Base-by-base conservation (phyloP, 2,329 filamentous ascomycete genomes). In the Colletotrichum sp. region DNA sequence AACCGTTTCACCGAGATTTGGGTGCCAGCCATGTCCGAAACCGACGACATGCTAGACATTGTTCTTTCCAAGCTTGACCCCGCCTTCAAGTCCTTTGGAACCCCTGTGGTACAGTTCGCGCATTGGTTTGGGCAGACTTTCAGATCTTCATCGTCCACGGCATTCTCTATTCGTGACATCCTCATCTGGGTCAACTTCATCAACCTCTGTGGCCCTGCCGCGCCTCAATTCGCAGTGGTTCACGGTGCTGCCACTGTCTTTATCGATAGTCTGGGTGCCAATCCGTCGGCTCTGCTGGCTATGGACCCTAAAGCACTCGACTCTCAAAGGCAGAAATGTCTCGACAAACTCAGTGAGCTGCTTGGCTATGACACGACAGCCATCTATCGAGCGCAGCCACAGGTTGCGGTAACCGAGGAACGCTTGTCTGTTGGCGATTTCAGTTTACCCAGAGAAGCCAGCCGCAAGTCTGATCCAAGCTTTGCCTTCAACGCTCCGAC, bases 1-100 rank as follows among this genome's bases (percentile, higher is more conserved):
- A 99, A 99, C 82, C 94, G 97, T 75, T 98, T 99, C 83, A 99
- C 97, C 0, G 97, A 99, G 84, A 98, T 99, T 10, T 99, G 97
- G 97, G 97, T 98, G 1, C 96, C 97, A 2, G 91, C 96, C 2
- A 87, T 98, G 74, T 96, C 95, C 1, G 94, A 96, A 75, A 90
- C 92, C 67, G 93, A 96, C 34, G 97, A 99, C 81, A 93, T 98
- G 38, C 86, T 96, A 24, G 94, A 97, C 58, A 99, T 99, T 78
- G 92, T 98, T 18, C 87, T 89, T 67, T 92, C 93, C 14, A 98
- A 98, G 82, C 88, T 99, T 21, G 84, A 85, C 5, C 82, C 87
- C 1, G 84, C 86, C 18, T 88, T 90, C 8, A 89, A 90, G 77
- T 81, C 87, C 2, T 89, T 94, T 77, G 92, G 95, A 0, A 86